Evolutionary conservation across 2,329 filamentous ascomycete genomes (phyloP).

Genomic region (Pseudocercospora eumusae): DNA sequence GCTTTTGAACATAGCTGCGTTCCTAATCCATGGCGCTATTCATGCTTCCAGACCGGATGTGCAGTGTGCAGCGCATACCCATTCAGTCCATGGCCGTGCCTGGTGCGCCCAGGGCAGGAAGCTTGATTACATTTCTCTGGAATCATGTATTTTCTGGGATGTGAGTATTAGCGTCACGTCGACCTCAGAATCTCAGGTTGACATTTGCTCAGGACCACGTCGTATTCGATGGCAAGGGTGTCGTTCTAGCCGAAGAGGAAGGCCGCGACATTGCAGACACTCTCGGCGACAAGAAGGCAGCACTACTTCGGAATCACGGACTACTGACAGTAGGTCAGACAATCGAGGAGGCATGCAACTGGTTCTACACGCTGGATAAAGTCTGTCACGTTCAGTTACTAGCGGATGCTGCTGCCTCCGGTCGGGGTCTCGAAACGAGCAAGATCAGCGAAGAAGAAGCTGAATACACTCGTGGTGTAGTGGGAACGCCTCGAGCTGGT

Average conservation of each 20-base stretch:
- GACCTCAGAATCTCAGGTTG: background rate
- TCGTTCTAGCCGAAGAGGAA: conserved; percentile 47
- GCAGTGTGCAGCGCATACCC: conserved; percentile 43
- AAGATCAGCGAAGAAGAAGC: conserved; percentile 70
- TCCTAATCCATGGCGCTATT: conserved; percentile 43
- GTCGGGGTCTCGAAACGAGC: conserved; percentile 61
- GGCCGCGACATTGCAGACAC: conserved; percentile 43
- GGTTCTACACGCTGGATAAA: conserved; percentile 42
- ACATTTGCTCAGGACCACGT: conserved; percentile 31
- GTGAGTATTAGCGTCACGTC: conserved; percentile 4
- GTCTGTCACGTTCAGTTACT: conserved; percentile 44
- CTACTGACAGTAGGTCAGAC: conserved; percentile 45
- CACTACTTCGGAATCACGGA: conserved; percentile 45
- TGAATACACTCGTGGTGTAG: conserved; percentile 43
- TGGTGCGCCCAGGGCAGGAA: conserved; percentile 41
- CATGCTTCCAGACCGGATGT: conserved; percentile 43
- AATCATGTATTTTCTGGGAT: conserved; percentile 42
- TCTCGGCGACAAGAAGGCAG: conserved; percentile 41
- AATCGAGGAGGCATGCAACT: conserved; percentile 44
- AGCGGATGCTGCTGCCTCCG: conserved; percentile 60
- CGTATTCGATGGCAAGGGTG: conserved; percentile 45
- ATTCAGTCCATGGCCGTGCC: conserved; percentile 42
- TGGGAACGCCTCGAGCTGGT: conserved; percentile 22
- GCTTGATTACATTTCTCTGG: conserved; percentile 47
- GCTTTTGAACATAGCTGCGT: conserved; percentile 43